Percentiles rank a stretch among this genome's conserved stretches.
Conservation (phyloP, 2,329 filamentous ascomycete genomes). For the Aspergillus terreus region DNA sequence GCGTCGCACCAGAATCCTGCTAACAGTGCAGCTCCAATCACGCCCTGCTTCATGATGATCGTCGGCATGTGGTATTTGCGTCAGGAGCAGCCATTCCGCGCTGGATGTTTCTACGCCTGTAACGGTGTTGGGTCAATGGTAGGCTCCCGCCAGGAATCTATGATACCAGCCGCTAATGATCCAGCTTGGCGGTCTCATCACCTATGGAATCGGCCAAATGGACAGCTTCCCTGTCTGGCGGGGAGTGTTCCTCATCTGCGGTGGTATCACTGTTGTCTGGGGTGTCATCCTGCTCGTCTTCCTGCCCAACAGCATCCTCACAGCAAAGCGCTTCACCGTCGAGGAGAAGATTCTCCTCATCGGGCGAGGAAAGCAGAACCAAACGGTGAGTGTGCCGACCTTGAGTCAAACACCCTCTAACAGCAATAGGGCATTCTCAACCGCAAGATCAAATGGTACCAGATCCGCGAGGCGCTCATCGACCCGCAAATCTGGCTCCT, state of each 20-base stretch:
- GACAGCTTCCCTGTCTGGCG: slow-evolving; percentile 43
- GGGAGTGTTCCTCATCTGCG: slow-evolving; percentile 45
- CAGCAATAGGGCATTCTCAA: slow-evolving; percentile 41
- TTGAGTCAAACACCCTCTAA: background rate
- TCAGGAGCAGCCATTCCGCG: slow-evolving; percentile 46
- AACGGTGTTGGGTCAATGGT: slow-evolving; percentile 38
- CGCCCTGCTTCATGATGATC: slow-evolving; percentile 50
- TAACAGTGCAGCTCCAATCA: slow-evolving; percentile 37
- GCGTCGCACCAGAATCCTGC: background rate
- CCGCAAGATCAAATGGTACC: slow-evolving; percentile 45
- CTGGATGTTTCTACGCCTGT: slow-evolving; percentile 43
- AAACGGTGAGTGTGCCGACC: slow-evolving; percentile 3
- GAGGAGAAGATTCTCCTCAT: slow-evolving; percentile 46
- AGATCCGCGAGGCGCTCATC: slow-evolving; percentile 46
- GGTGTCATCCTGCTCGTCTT: slow-evolving; percentile 37
- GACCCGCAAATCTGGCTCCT: slow-evolving; percentile 47
- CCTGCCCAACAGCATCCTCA: slow-evolving; percentile 44
- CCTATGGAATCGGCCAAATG: slow-evolving; percentile 40
- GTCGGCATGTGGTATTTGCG: slow-evolving; percentile 50
- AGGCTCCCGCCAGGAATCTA: background rate
- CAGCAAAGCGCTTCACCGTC: slow-evolving; percentile 39
- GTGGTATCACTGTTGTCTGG: slow-evolving; percentile 43
- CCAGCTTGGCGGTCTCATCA: slow-evolving; percentile 21
- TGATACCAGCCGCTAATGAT: background rate
- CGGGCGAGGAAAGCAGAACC: slow-evolving; percentile 27